Conservation (phyloP, 495 filamentous ascomycete species). For the Chaetomium fimeti region DNA sequence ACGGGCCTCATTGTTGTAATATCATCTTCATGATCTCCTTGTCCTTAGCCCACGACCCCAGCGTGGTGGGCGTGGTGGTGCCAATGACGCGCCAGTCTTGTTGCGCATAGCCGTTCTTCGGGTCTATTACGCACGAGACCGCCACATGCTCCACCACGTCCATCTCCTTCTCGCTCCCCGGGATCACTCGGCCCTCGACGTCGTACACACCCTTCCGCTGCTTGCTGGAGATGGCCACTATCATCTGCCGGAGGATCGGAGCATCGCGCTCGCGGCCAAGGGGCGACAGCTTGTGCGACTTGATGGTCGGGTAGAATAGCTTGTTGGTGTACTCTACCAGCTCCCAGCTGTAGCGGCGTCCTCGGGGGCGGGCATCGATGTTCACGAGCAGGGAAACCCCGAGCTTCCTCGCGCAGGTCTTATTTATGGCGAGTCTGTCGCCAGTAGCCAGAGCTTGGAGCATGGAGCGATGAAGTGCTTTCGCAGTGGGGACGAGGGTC, state of each 20-base stretch:
- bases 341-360: slow-evolving; percentile 59
- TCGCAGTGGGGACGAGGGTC: slow-evolving; percentile 50
- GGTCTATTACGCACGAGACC: slow-evolving; percentile 59
- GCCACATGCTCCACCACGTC: slow-evolving; percentile 77
- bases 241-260: slow-evolving; percentile 60
- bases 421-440: slow-evolving; percentile 56
- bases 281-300: slow-evolving; percentile 56
- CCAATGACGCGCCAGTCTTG: slow-evolving; percentile 77
- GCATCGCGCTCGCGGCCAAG: slow-evolving; percentile 41
- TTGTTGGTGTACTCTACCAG: slow-evolving; percentile 59
- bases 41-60: slow-evolving; percentile 45
- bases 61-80: slow-evolving; percentile 58
- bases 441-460: slow-evolving; percentile 69
- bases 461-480: slow-evolving; percentile 64
- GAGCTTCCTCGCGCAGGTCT: slow-evolving; percentile 62
- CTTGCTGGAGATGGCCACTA: slow-evolving; percentile 66
- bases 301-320: slow-evolving; percentile 52
- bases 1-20: not conserved
- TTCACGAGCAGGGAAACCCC: slow-evolving; percentile 52
- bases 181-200: slow-evolving; percentile 35
- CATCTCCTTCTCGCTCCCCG: slow-evolving; percentile 56
- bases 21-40: slow-evolving; percentile 17
- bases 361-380: slow-evolving; percentile 54
- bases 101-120: slow-evolving; percentile 47
- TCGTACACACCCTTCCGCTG: slow-evolving; percentile 58